Conservation (phyloP, 2,329 filamentous ascomycete species). For the Alternaria burnsii region DNA sequence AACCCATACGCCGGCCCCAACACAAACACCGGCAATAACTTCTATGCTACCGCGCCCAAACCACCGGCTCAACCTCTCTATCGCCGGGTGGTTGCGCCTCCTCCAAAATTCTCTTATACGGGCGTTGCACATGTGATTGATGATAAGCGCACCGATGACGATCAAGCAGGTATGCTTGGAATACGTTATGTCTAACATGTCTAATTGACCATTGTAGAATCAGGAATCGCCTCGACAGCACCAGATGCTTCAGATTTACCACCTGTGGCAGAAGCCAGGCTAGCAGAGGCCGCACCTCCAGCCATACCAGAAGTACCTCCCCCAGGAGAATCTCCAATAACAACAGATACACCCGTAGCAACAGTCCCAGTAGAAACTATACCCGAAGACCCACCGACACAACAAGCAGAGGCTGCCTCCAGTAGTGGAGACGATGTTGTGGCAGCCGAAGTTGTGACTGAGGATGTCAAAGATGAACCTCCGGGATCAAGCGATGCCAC, state of each 20-base stretch:
- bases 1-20: constrained; percentile 36
- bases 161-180: constrained; percentile 29
- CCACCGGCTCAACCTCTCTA: constrained; percentile 28
- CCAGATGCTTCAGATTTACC: constrained; percentile 29
- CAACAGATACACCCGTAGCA: constrained; percentile 12
- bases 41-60: constrained; percentile 23
- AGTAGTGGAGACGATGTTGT: constrained; percentile 18
- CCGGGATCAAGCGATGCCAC: constrained; percentile 19
- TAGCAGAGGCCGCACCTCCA: constrained; percentile 8
- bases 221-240: constrained; percentile 29
- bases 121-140: constrained; percentile 33
- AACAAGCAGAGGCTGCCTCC: constrained; percentile 9
- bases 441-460: constrained; percentile 23
- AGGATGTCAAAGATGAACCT: constrained; percentile 39
- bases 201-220: constrained; percentile 33
- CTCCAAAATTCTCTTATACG: constrained; percentile 35
- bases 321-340: constrained; percentile 7
- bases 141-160: constrained; percentile 21
- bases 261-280: constrained; percentile 9
- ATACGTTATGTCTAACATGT: constrained; percentile 2
- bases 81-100: constrained; percentile 36
- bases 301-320: constrained; percentile 14
- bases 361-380: constrained; percentile 12
- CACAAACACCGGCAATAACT: constrained; percentile 23
- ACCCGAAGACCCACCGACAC: constrained; percentile 4